Evolutionary conservation across 352 stramenopile genomes (phyloP), one percentile per base, ranked within the genome.

Genomic region (Pythium rishiriense): DNA sequence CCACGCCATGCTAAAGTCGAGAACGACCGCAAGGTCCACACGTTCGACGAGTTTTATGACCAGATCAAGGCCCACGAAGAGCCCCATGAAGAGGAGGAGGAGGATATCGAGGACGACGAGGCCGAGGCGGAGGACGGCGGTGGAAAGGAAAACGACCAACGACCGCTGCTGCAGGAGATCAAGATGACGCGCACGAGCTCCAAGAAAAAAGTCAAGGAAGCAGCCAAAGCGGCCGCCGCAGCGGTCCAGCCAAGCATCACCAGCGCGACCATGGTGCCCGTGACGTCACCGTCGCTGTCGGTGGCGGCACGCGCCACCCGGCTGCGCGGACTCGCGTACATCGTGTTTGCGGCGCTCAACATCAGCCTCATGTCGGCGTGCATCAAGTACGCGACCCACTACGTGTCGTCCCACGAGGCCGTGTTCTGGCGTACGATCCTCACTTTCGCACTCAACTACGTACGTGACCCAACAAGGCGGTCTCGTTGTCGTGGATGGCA

Each of bases 361-460:
- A 87, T 89, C 47, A 91, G 83, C 43, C 70, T 87, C 58, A 81
- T 83, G 31, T 88, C 80, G 1, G 75, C 70, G 25, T 86, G 80
- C 62, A 69, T 90, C 68, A 91, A 91, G 60, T 84, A 75, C 42
- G 74, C 78, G 9, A 85, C 78, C 29, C 66, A 73, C 17, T 57
- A 68, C 26, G 58, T 87, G n/a, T 72, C 73, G n/a, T 87, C 83
- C 4, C 76, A 89, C 35, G 77, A 88, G 55, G 75, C 66, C 0
- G 75, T 82, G 2, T 84, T 91, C 35, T 91, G 83, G 83, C 73
- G 80, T 22, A 79, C 79, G 28, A 53, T 69, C 17, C 64, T 91
- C 24, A 76, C 74, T 2, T 76, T 77, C 19, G 41, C 77, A 0
- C 43, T 90, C 15, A 91, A 87, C 62, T 83, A 70, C 12, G 81